Conservation (phyloP, 768 basidiomycete species). For the Mycena latifolia region DNA sequence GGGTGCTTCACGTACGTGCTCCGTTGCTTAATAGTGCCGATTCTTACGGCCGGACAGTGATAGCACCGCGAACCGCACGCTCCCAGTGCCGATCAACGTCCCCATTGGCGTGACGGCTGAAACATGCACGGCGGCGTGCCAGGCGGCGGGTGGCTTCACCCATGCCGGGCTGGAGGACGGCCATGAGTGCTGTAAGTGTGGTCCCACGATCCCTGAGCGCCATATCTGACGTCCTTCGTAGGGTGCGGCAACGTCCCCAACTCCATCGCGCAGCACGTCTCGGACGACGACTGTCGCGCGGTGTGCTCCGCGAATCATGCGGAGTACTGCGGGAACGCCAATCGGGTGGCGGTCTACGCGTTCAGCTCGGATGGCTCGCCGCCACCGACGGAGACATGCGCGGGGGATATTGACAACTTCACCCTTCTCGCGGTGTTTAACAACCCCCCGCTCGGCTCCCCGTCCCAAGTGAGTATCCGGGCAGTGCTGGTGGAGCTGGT, state of each 20-base stretch:
- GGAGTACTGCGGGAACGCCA: constrained; percentile 55
- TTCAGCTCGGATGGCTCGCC: constrained; percentile 44
- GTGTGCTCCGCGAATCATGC: constrained; percentile 53
- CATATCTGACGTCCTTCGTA: constrained; percentile 30
- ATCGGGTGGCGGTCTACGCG: constrained; percentile 53
- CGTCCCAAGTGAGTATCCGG: constrained; percentile 46
- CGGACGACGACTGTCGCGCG: constrained; percentile 54
- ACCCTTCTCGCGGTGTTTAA: constrained; percentile 51
- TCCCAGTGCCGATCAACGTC: constrained; percentile 52
- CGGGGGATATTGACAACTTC: constrained; percentile 50
- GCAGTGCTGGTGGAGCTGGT: constrained; percentile 55
- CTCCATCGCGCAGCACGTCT: constrained; percentile 50
- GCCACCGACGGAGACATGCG: constrained; percentile 43
- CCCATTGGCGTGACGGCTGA: constrained; percentile 61
- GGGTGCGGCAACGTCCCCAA: constrained; percentile 55
- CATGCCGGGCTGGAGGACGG: constrained; percentile 62
- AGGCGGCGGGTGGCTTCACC: constrained; percentile 52
- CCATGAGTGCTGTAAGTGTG: constrained; percentile 61
- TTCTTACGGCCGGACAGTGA: constrained; percentile 44
- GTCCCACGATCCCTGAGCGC: background rate
- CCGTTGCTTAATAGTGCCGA: background rate
- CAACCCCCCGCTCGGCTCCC: constrained; percentile 47
- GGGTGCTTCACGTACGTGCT: constrained; percentile 72
- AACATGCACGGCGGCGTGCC: constrained; percentile 62
- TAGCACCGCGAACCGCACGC: constrained; percentile 46